A percentile compares a stretch with the other conserved stretches of the same genome.
Conservation (phyloP, 345 rosid genomes). For the Melaleuca quinquenervia region DNA sequence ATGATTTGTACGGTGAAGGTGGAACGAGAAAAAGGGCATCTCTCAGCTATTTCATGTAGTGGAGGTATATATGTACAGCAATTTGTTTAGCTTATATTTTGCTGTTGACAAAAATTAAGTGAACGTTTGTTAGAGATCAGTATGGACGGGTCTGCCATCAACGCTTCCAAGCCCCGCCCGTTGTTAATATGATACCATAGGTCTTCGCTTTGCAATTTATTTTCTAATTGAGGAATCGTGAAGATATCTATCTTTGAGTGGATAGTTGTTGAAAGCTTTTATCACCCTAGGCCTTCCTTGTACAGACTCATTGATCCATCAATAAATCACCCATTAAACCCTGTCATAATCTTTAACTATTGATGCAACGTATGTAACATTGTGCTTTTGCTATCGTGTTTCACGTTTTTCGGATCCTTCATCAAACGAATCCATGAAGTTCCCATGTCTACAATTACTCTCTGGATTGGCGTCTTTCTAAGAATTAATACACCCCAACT, state of each 20-base stretch:
- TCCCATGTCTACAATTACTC: background rate
- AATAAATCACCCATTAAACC: background rate
- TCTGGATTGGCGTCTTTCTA: background rate
- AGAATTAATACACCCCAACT: background rate
- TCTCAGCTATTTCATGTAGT: constrained; percentile 95
- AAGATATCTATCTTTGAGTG: background rate
- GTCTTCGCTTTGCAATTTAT: background rate
- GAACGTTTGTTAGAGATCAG: background rate
- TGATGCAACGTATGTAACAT: background rate
- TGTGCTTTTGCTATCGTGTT: background rate
- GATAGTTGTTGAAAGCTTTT: background rate
- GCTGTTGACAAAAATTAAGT: background rate
- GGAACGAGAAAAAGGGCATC: constrained; percentile 88
- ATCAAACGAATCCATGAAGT: background rate
- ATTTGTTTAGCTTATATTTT: background rate
- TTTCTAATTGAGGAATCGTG: background rate
- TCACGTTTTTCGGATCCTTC: background rate
- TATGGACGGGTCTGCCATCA: background rate
- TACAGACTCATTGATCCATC: background rate
- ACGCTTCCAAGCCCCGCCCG: background rate
- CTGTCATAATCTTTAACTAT: background rate
- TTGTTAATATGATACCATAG: background rate
- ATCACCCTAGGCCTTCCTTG: background rate
- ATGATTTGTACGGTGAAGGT: constrained; percentile 95
- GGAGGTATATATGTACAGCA: constrained; percentile 4